Evolutionary conservation across 2,329 filamentous ascomycete species (phyloP), one percentile per base, ranked within the genome.

Genomic region (Penicillium decumbens): DNA sequence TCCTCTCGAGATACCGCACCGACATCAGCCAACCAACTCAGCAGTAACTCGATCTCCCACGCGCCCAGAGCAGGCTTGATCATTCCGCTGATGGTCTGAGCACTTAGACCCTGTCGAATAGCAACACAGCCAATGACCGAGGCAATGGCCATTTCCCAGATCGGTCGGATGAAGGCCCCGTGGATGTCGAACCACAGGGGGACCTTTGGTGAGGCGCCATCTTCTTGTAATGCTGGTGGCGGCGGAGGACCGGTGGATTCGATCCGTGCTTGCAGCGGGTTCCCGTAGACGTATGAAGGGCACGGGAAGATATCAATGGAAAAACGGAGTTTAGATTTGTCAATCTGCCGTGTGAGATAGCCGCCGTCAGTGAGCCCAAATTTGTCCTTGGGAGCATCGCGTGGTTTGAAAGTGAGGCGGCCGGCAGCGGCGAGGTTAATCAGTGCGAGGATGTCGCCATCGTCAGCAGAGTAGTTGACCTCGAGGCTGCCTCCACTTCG

Each of bases 101-200:
- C 63, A 8, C 56, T 65, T 20, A 72, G 56, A 0, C 75, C 75
- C 4, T 75, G 72, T 4, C 75, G 60, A 9, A 69, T 59, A 7
- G 68, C 67, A 12, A 77, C 50, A n/a, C 70, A 62, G 1, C 73
- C 70, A 3, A 77, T 48, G 3, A 76, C 66, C 3, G 72, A 68
- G 1, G 65, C 68, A 10, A 75, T 50, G 9, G 69, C 67, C 43
- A 69, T 61, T 9, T 74, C 67, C 76, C 76, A 79, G 18, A 67
- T 54, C n/a, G 63, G 53, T 3, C 33, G 49, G 25, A 66, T 56
- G 20, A 68, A 60, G 12, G 67, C 59, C 0, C 68, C 70, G 46
- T 77, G 72, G 43, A 78, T 74, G 55, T 77, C 75, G 45, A 72
- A 66, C 76, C 76, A 79, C 12, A 77, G 45, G 0, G 76, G 76